These are phyloP conservation scores for Phaeosphaeriaceae sp. DNA, from an alignment of 2,329 filamentous ascomycete genomes.

Conservation along the genomic window DNA sequence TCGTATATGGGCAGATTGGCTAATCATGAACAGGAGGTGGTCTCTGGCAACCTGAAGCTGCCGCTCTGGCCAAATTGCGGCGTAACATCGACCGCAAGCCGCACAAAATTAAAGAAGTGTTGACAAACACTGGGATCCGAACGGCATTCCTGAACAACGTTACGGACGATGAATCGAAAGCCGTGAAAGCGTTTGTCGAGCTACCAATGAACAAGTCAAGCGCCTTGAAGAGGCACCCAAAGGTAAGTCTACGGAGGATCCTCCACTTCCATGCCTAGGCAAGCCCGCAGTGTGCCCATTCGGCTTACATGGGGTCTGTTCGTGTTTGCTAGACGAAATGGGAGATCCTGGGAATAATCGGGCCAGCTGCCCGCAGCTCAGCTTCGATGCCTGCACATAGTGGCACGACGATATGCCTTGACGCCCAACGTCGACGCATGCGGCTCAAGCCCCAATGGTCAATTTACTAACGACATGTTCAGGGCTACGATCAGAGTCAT, in stretches of 20 bases:
- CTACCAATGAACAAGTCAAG: constrained; percentile 68
- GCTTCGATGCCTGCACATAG: not conserved
- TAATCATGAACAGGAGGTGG: constrained; percentile 68
- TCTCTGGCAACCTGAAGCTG: constrained; percentile 78
- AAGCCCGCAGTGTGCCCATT: not conserved
- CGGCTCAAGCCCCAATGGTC: not conserved
- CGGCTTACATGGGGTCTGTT: not conserved
- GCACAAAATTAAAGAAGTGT: constrained; percentile 70
- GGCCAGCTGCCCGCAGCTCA: not conserved
- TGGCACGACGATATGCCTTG: not conserved
- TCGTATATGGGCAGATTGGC: constrained; percentile 4
- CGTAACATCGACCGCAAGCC: constrained; percentile 78
- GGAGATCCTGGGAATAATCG: not conserved
- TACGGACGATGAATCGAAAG: constrained; percentile 63
- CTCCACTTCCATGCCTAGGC: not conserved
- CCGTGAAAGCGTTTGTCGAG: constrained; percentile 70
- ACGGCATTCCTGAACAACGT: constrained; percentile 68
- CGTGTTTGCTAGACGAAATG: not conserved
- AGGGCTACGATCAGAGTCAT: constrained; percentile 80
- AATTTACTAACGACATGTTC: constrained; percentile 29
- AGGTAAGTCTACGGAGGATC: constrained; percentile 62
- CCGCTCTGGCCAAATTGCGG: constrained; percentile 71
- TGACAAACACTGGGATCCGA: constrained; percentile 68
- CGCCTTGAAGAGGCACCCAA: constrained; percentile 84
- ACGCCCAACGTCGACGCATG: not conserved